These are phyloP conservation scores for Malassezia arunalokei DNA, from an alignment of 1,284 basidiomycete species.

Conservation along the genomic window DNA sequence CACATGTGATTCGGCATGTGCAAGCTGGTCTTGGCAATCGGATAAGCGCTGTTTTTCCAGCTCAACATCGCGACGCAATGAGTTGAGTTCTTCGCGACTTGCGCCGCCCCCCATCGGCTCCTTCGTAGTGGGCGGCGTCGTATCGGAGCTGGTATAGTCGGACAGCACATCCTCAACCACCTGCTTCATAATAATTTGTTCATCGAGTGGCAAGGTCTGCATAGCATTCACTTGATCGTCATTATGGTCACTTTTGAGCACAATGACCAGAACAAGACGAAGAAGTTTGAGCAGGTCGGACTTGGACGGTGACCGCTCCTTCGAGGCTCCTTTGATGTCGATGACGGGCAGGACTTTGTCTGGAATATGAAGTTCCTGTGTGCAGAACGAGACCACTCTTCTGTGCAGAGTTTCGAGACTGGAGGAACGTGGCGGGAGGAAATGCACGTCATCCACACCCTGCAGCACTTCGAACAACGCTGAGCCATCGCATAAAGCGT, in stretches of 20 bases:
- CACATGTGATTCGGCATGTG: background rate
- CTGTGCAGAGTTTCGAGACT: background rate
- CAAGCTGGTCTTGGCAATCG: slow-evolving; percentile 8
- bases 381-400: background rate
- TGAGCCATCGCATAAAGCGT: background rate
- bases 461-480: slow-evolving; percentile 2
- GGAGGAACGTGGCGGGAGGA: background rate
- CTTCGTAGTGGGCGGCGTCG: background rate
- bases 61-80: slow-evolving; percentile 1
- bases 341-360: background rate
- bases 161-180: slow-evolving; percentile 45
- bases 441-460: slow-evolving; percentile 3
- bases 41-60: background rate
- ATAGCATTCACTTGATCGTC: slow-evolving; percentile 71
- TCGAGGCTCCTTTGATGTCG: background rate
- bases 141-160: background rate
- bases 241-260: slow-evolving; percentile 65
- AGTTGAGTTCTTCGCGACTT: background rate
- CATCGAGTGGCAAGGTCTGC: slow-evolving; percentile 61
- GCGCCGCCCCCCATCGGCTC: background rate
- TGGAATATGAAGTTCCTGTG: background rate
- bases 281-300: slow-evolving; percentile 61
- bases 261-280: slow-evolving; percentile 76
- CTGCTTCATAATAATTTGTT: slow-evolving; percentile 72
- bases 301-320: background rate